A percentile compares a stretch with the other conserved stretches of the same genome.
Evolutionary conservation across 345 rosid genomes (phyloP).

Genomic region (Rhodamnia argentea): DNA sequence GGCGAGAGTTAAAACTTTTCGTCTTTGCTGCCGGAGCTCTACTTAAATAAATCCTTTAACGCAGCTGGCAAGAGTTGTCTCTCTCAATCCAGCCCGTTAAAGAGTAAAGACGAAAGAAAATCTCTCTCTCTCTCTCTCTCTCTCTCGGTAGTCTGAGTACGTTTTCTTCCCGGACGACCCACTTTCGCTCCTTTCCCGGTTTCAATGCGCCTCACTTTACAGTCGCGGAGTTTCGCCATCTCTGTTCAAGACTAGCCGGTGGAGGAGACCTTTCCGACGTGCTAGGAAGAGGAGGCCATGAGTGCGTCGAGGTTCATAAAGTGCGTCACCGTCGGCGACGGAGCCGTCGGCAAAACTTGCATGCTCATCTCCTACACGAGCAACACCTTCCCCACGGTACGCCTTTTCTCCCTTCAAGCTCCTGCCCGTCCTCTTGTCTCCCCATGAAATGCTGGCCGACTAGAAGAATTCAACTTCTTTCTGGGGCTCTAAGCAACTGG

Average conservation of each 20-base stretch:
- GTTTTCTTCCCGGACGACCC: neutral
- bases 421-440: neutral
- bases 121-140: neutral
- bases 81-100: neutral
- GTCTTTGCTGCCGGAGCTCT: neutral
- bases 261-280: neutral
- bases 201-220: neutral
- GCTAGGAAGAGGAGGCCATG: conserved; percentile 14
- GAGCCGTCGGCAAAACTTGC: conserved; percentile 80
- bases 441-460: neutral
- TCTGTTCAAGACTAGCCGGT: neutral
- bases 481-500: neutral
- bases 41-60: neutral
- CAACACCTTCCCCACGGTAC: conserved; percentile 68
- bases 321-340: conserved; percentile 77
- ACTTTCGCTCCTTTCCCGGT: neutral
- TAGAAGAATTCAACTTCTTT: neutral
- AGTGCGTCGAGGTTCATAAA: conserved; percentile 68
- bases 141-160: neutral
- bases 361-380: conserved; percentile 70
- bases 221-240: neutral
- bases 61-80: conserved; percentile 1
- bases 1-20: neutral
- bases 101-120: neutral
- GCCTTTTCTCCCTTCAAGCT: neutral